A percentile compares a stretch with the other conserved stretches of the same genome.
Conservation (phyloP, 108 stramenopile species). For the Nitzschia palea region DNA sequence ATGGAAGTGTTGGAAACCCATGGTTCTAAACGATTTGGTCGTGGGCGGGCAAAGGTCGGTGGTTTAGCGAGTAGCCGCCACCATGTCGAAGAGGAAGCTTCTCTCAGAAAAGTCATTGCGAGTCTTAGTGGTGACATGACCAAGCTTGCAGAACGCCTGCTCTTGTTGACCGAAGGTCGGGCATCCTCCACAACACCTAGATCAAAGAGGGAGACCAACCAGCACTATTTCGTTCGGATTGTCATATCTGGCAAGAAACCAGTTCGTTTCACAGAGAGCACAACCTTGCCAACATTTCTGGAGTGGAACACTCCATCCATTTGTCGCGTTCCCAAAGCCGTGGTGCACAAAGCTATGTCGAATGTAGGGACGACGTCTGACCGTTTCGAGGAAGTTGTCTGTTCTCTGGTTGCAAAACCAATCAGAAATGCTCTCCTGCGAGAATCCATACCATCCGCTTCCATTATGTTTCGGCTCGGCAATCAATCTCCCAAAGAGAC, state of each 20-base stretch:
- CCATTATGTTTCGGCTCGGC: conserved; percentile 25
- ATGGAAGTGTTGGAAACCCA: conserved; percentile 49
- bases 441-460: conserved; percentile 23
- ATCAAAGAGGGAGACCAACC: background rate
- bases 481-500: conserved; percentile 14
- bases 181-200: background rate
- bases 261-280: conserved; percentile 76
- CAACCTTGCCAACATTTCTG: conserved; percentile 80
- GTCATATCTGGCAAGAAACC: conserved; percentile 71
- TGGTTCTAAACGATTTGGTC: background rate
- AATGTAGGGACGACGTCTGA: conserved; percentile 16
- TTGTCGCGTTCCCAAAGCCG: conserved; percentile 61
- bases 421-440: conserved; percentile 45
- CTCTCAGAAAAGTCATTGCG: conserved; percentile 46
- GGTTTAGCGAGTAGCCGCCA: conserved; percentile 5
- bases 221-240: conserved; percentile 56
- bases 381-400: conserved; percentile 50
- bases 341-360: conserved; percentile 33
- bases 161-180: conserved; percentile 19
- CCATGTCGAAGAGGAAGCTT: conserved; percentile 41
- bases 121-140: conserved; percentile 55
- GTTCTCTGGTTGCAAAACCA: conserved; percentile 50
- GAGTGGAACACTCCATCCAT: conserved; percentile 78
- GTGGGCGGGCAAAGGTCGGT: background rate
- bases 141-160: conserved; percentile 40